A percentile compares a stretch with the other conserved stretches of the same genome.
These are phyloP conservation scores for Juglanconis sp. DNA, from an alignment of 2,329 filamentous ascomycete species.

Conservation along the genomic window DNA sequence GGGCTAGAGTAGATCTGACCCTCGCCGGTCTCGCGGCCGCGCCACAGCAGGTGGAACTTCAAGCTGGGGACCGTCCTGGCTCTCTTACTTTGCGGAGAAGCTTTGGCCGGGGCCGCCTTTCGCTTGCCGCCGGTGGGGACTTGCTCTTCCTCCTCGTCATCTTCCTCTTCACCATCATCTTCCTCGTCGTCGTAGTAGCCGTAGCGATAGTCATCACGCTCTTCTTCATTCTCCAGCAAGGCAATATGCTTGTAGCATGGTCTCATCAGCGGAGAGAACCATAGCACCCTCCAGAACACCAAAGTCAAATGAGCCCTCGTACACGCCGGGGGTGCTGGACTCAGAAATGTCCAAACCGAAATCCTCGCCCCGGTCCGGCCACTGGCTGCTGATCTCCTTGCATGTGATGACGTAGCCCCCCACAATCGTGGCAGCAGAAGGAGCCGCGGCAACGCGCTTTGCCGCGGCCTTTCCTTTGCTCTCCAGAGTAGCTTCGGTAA, in stretches of 20 bases:
- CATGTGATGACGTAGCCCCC: constrained; percentile 28
- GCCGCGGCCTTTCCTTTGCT: not conserved
- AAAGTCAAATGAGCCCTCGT: constrained; percentile 29
- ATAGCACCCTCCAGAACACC: constrained; percentile 29
- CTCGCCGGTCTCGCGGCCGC: constrained; percentile 24
- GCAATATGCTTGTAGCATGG: constrained; percentile 24
- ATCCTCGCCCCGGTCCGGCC: constrained; percentile 23
- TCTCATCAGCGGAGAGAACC: constrained; percentile 25
- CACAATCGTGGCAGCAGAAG: constrained; percentile 8
- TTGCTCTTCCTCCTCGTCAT: constrained; percentile 1
- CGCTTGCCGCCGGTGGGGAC: constrained; percentile 20
- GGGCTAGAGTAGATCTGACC: constrained; percentile 21
- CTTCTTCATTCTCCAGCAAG: constrained; percentile 1
- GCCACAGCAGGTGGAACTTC: constrained; percentile 25
- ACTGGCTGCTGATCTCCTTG: constrained; percentile 23
- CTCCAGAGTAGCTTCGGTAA: not conserved
- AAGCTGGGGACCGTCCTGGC: constrained; percentile 17
- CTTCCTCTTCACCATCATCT: constrained; percentile 5
- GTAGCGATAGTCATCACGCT: no score
- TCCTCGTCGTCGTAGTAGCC: not conserved
- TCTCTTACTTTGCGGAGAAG: constrained; percentile 13
- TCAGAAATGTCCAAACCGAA: constrained; percentile 25
- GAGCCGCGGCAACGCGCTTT: not conserved
- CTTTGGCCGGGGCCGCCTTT: constrained; percentile 12
- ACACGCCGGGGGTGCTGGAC: constrained; percentile 25